Conservation (phyloP, 2,329 filamentous ascomycete genomes). For the Ascochyta lentis region DNA sequence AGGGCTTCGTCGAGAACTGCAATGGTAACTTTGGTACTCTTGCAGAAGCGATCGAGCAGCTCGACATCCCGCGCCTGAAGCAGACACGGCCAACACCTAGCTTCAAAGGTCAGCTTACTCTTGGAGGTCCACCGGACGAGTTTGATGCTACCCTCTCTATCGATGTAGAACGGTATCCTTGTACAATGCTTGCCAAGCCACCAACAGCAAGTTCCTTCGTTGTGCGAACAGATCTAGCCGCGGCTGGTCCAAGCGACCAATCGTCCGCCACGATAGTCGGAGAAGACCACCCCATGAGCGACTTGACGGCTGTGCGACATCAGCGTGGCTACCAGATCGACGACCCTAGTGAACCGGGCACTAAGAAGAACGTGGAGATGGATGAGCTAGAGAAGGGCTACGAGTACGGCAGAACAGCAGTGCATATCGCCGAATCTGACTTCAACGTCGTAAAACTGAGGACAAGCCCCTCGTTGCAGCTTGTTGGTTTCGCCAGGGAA, state of each 20-base stretch:
- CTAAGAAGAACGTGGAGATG: slow-evolving; percentile 80
- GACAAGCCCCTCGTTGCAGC: slow-evolving; percentile 74
- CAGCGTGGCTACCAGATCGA: slow-evolving; percentile 82
- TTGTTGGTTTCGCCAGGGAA: slow-evolving; percentile 83
- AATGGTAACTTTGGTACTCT: slow-evolving; percentile 82
- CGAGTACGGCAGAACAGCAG: slow-evolving; percentile 89
- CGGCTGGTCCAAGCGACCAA: slow-evolving; percentile 61
- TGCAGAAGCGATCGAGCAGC: slow-evolving; percentile 80
- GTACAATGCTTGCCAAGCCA: slow-evolving; percentile 77
- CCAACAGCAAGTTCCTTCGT: slow-evolving; percentile 81
- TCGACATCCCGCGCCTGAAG: slow-evolving; percentile 80
- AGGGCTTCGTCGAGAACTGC: slow-evolving; percentile 68
- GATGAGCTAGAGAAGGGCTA: slow-evolving; percentile 92
- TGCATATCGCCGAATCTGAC: slow-evolving; percentile 86
- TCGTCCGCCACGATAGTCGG: slow-evolving; percentile 58
- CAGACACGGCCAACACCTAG: slow-evolving; percentile 74
- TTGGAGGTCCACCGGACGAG: slow-evolving; percentile 73
- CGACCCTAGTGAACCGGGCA: slow-evolving; percentile 75
- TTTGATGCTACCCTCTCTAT: slow-evolving; percentile 81
- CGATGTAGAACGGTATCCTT: slow-evolving; percentile 88
- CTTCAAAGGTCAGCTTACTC: slow-evolving; percentile 79
- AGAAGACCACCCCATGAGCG: slow-evolving; percentile 44
- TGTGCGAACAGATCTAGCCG: slow-evolving; percentile 52
- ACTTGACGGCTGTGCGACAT: slow-evolving; percentile 74
- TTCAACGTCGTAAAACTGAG: slow-evolving; percentile 88